These are phyloP conservation scores for Aspergillus chevalieri DNA, from an alignment of 2,329 filamentous ascomycete species.

Conservation along the genomic window DNA sequence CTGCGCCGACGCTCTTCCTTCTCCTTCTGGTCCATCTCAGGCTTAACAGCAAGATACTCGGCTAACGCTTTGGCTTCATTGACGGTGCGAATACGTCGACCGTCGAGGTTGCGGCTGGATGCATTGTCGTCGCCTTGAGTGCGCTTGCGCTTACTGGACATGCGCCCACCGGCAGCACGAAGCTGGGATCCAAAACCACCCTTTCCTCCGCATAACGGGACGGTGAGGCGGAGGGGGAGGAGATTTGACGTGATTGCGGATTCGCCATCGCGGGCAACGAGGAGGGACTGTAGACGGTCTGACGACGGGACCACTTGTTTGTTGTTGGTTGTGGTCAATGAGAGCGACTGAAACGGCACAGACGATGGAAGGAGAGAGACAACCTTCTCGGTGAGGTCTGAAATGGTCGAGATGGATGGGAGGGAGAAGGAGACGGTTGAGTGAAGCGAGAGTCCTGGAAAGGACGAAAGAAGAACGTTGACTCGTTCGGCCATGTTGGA, in stretches of 20 bases:
- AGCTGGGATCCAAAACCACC: slow-evolving; percentile 97
- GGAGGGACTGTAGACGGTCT: slow-evolving; percentile 55
- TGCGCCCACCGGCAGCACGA: slow-evolving; percentile 91
- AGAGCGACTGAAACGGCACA: slow-evolving; percentile 52
- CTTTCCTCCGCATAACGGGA: slow-evolving; percentile 83
- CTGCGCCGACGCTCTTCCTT: slow-evolving; percentile 74
- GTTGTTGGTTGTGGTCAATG: slow-evolving; percentile 77
- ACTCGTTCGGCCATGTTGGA: slow-evolving; percentile 54
- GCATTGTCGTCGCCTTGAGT: slow-evolving; percentile 76
- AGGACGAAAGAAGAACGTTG: slow-evolving; percentile 79
- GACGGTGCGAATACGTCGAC: slow-evolving; percentile 80
- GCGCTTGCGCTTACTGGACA: slow-evolving; percentile 91
- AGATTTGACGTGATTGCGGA: slow-evolving; percentile 55
- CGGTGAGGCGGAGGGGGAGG: slow-evolving; percentile 72
- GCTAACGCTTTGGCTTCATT: slow-evolving; percentile 93
- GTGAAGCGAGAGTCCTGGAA: slow-evolving; percentile 75
- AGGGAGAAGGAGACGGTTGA: slow-evolving; percentile 76
- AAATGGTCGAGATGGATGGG: slow-evolving; percentile 57
- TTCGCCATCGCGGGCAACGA: slow-evolving; percentile 41
- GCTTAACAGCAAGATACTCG: slow-evolving; percentile 90
- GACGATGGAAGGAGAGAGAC: slow-evolving; percentile 53
- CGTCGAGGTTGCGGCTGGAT: slow-evolving; percentile 89
- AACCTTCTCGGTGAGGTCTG: slow-evolving; percentile 60
- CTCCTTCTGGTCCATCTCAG: slow-evolving; percentile 93
- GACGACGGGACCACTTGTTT: slow-evolving; percentile 55